A percentile compares a stretch with the other conserved stretches of the same genome.
Evolutionary conservation across 768 basidiomycete species (phyloP).

Genomic region (Termitomyces sp.): DNA sequence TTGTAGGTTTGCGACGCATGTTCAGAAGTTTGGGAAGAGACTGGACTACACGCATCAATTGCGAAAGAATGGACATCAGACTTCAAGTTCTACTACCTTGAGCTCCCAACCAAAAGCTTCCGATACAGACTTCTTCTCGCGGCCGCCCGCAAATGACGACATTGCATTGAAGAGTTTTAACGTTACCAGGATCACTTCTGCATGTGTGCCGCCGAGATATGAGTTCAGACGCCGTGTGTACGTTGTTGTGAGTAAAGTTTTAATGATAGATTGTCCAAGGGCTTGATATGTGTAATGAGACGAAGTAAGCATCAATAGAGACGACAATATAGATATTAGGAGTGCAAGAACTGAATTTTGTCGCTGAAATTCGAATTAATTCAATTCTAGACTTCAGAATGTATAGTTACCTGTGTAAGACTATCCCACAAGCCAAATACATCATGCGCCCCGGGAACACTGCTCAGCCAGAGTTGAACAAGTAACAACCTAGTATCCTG

Average conservation of each 20-base stretch:
- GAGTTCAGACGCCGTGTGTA: slow-evolving; percentile 55
- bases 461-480: slow-evolving; percentile 58
- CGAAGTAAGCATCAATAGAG: slow-evolving; percentile 57
- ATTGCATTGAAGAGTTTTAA: slow-evolving; percentile 61
- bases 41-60: slow-evolving; percentile 27
- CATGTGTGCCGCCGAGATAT: slow-evolving; percentile 56
- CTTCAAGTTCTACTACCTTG: slow-evolving; percentile 41
- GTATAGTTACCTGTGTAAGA: slow-evolving; percentile 38
- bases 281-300: slow-evolving; percentile 65
- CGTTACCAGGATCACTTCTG: slow-evolving; percentile 60
- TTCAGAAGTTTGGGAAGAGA: slow-evolving; percentile 59
- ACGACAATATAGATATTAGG: slow-evolving; percentile 49
- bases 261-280: slow-evolving; percentile 58
- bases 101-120: slow-evolving; percentile 77
- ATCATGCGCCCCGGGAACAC: slow-evolving; percentile 49
- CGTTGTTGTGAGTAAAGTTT: slow-evolving; percentile 47
- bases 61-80: background rate
- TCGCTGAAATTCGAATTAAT: slow-evolving; percentile 24
- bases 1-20: slow-evolving; percentile 58
- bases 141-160: slow-evolving; percentile 59
- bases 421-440: slow-evolving; percentile 61
- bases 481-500: slow-evolving; percentile 59
- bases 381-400: background rate
- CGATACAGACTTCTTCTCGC: slow-evolving; percentile 54
- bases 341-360: slow-evolving; percentile 38